A percentile compares a stretch with the other conserved stretches of the same genome.
phyloP scores from a whole-genome alignment of 306 rosid species.

The Vigna mungo region DNA sequence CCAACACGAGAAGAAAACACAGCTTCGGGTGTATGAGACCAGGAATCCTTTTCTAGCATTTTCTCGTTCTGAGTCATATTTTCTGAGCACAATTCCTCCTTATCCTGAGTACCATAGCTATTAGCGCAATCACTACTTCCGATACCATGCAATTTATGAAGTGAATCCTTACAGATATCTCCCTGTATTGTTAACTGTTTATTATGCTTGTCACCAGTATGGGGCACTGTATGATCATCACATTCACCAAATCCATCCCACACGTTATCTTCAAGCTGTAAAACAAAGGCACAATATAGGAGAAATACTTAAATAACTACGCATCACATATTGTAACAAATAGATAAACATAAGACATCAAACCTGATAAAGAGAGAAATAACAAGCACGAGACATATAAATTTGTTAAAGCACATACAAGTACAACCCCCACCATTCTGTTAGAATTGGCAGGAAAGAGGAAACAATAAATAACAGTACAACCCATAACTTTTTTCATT shows the following conservation, averaged over 20 bases:
- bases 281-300: constrained; percentile 41
- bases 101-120: constrained; percentile 44
- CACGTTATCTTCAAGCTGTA: constrained; percentile 70
- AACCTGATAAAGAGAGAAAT: constrained; percentile 36
- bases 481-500: neutral
- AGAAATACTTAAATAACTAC: constrained; percentile 1
- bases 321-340: constrained; percentile 10
- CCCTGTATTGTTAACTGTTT: constrained; percentile 45
- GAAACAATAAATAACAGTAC: constrained; percentile 12
- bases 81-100: constrained; percentile 48
- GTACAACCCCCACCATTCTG: neutral
- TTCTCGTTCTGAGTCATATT: constrained; percentile 47
- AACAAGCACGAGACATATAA: constrained; percentile 14
- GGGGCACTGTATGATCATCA: constrained; percentile 66
- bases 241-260: constrained; percentile 67
- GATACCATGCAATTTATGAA: constrained; percentile 44
- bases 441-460: constrained; percentile 14
- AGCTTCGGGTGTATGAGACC: constrained; percentile 64
- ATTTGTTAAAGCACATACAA: constrained; percentile 25
- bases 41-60: constrained; percentile 69
- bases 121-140: constrained; percentile 47
- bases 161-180: constrained; percentile 53
- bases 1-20: constrained; percentile 59
- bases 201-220: constrained; percentile 48
- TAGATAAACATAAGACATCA: neutral